Percentiles rank a stretch among this genome's conserved stretches.
phyloP scores from a whole-genome alignment of 805 yeast species.

The Metschnikowia drakensbergensis region DNA sequence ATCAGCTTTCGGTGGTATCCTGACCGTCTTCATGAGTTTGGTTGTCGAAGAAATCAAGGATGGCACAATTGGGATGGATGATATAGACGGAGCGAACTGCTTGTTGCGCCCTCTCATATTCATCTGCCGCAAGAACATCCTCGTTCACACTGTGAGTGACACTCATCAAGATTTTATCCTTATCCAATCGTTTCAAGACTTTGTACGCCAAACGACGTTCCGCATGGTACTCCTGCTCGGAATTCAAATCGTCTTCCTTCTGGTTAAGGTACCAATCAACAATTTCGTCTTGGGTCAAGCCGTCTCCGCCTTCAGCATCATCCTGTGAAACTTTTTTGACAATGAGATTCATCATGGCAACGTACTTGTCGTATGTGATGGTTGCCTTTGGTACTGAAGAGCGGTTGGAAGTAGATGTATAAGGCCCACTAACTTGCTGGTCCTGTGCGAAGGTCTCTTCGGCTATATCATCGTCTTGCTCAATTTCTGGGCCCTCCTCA shows the following conservation, averaged over 20 bases:
- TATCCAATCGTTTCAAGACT: constrained; percentile 77
- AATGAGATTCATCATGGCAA: constrained; percentile 74
- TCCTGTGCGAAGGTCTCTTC: constrained; percentile 14
- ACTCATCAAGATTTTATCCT: constrained; percentile 76
- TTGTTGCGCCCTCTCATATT: constrained; percentile 8
- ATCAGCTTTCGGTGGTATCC: constrained; percentile 2
- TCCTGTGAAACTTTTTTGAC: constrained; percentile 61
- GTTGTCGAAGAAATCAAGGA: constrained; percentile 57
- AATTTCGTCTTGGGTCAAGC: constrained; percentile 63
- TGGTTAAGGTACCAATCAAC: constrained; percentile 79
- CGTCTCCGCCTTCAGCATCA: constrained; percentile 47
- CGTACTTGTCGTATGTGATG: constrained; percentile 83
- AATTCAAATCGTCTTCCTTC: constrained; percentile 63
- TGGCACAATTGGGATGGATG: constrained; percentile 79
- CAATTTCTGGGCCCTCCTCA: constrained; percentile 20
- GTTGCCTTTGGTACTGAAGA: constrained; percentile 28
- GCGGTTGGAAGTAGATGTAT: neutral
- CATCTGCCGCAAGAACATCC: constrained; percentile 18
- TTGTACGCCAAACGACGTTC: constrained; percentile 73
- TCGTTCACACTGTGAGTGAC: constrained; percentile 35
- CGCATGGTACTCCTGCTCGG: constrained; percentile 65
- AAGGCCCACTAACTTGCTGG: neutral
- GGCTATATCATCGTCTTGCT: constrained; percentile 14
- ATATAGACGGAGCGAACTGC: constrained; percentile 33
- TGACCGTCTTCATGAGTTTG: constrained; percentile 12